phyloP scores from a whole-genome alignment of 352 stramenopile species.

The Elongisporangium anandrum region DNA sequence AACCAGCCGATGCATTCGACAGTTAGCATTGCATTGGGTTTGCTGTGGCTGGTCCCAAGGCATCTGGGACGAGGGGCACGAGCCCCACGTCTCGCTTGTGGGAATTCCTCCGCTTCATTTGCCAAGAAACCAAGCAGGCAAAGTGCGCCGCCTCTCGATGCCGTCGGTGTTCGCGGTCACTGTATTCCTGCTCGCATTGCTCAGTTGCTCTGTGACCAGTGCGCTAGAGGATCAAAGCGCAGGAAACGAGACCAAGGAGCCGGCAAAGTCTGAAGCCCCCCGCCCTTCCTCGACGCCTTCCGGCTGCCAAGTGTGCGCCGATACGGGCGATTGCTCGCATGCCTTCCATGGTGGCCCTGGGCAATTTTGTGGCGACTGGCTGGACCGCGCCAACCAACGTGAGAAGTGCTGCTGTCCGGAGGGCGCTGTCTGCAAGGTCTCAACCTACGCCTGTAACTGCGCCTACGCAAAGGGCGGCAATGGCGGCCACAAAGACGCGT shows the following conservation, averaged over 20 bases:
- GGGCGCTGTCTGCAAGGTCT: slow-evolving; percentile 32
- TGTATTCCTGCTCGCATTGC: slow-evolving; percentile 1
- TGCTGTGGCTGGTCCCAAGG: neutral
- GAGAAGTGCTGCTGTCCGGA: slow-evolving; percentile 45
- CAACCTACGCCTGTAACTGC: slow-evolving; percentile 51
- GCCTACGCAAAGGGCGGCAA: slow-evolving; percentile 2
- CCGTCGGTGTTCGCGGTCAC: slow-evolving; percentile 3
- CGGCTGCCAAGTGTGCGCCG: slow-evolving; percentile 44
- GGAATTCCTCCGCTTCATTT: neutral
- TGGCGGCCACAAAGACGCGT: neutral
- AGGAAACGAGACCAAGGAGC: slow-evolving; percentile 10
- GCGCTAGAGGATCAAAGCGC: neutral
- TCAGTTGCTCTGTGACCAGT: neutral
- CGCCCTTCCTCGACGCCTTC: slow-evolving; percentile 14
- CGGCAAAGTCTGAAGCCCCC: neutral
- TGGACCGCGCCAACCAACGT: slow-evolving; percentile 34
- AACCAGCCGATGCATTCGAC: neutral
- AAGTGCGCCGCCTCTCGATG: slow-evolving; percentile 7
- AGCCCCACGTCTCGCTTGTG: neutral
- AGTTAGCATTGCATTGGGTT: neutral
- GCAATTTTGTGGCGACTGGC: slow-evolving; percentile 53
- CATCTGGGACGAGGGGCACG: neutral
- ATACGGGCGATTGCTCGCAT: slow-evolving; percentile 30
- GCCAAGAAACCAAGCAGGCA: neutral
- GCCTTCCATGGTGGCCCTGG: slow-evolving; percentile 26